Conservation (phyloP, 2,329 filamentous ascomycete species). For the Leptographium radiaticola region DNA sequence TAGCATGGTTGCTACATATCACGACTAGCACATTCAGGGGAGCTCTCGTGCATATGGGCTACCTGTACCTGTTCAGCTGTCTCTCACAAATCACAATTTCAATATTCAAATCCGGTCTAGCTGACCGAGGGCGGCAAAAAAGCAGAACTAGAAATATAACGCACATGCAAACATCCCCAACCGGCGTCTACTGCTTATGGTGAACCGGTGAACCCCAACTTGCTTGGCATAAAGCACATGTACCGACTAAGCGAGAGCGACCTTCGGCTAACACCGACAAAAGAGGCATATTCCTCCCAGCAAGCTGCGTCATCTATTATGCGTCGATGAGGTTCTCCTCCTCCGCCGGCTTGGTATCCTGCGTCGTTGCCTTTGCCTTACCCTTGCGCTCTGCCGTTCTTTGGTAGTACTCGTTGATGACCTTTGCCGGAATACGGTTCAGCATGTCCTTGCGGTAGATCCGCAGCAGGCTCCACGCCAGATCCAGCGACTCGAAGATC, state of each 20-base stretch:
- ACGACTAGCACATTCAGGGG: too few relatives aligned
- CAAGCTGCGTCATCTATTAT: constrained; percentile 5
- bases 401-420: constrained; percentile 74
- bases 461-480: constrained; percentile 89
- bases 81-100: neutral
- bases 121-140: neutral
- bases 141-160: neutral
- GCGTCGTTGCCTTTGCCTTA: constrained; percentile 43
- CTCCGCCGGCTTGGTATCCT: constrained; percentile 21
- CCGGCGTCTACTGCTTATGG: neutral
- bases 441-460: constrained; percentile 98
- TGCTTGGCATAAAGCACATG: too few relatives aligned
- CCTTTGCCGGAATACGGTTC: constrained; percentile 80
- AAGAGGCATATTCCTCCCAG: neutral
- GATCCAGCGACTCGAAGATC: constrained; percentile 87
- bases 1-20: too few relatives aligned
- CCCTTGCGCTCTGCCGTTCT: constrained; percentile 49
- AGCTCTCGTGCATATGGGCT: too few relatives aligned
- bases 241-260: neutral
- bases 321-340: constrained; percentile 25
- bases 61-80: neutral
- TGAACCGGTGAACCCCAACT: neutral
- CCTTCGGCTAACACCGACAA: neutral
- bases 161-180: neutral
- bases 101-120: too few relatives aligned